phyloP scores from a whole-genome alignment of 352 stramenopile genomes.

The Phytophthora agathidicida region DNA sequence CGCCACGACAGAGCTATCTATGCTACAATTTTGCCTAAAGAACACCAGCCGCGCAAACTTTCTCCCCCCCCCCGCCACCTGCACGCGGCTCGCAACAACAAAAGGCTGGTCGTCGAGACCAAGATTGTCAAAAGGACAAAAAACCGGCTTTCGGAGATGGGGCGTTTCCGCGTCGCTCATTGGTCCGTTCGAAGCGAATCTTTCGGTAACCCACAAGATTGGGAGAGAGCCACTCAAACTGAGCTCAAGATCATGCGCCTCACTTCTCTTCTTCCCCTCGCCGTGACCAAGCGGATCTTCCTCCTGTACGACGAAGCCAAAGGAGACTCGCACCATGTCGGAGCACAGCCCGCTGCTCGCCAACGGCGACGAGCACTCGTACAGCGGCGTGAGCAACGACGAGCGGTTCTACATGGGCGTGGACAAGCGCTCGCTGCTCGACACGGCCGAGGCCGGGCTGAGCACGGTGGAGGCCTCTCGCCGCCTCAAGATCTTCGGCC shows the following conservation, averaged over 20 bases:
- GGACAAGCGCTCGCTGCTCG: constrained; percentile 76
- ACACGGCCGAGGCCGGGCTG: constrained; percentile 75
- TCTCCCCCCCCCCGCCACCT: neutral
- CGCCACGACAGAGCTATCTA: constrained; percentile 1
- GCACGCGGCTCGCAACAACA: no score
- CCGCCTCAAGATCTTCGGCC: constrained; percentile 84
- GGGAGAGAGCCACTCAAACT: constrained; percentile 18
- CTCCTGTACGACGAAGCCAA: neutral
- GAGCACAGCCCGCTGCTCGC: constrained; percentile 72
- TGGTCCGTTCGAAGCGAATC: constrained; percentile 30
- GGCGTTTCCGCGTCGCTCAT: constrained; percentile 10
- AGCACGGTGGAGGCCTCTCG: constrained; percentile 79
- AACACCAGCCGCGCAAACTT: neutral
- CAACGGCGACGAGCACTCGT: constrained; percentile 38
- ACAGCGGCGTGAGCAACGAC: constrained; percentile 50
- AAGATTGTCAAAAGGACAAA: constrained; percentile 24
- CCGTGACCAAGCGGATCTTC: constrained; percentile 12
- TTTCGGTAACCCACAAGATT: constrained; percentile 20
- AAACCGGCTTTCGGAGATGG: constrained; percentile 14
- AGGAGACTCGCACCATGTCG: constrained; percentile 22
- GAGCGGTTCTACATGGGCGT: constrained; percentile 83
- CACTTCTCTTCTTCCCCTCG: constrained; percentile 27
- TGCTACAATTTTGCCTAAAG: no score
- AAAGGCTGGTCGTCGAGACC: constrained; percentile 17
- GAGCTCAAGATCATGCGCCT: no score